Evolutionary conservation across 2,329 filamentous ascomycete species (phyloP).

Genomic region (Cordyceps cicadae): DNA sequence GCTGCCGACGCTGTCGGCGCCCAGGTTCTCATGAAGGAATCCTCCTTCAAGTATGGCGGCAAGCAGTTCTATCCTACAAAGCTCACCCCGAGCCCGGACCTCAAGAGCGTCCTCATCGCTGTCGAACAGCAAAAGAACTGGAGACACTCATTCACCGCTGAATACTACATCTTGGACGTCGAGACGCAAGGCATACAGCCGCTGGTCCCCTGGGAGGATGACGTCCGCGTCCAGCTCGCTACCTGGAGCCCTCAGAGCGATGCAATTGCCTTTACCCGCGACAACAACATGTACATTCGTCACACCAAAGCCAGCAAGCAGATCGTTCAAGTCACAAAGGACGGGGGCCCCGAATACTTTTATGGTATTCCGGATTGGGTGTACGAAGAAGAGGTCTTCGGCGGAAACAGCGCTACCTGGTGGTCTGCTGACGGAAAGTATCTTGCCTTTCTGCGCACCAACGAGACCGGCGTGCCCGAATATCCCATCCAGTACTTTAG

Average conservation of each 20-base stretch:
- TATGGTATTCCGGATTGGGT: conserved; percentile 98
- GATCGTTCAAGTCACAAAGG: conserved; percentile 68
- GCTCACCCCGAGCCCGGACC: conserved; percentile 69
- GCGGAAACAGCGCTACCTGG: conserved; percentile 78
- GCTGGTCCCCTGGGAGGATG: conserved; percentile 59
- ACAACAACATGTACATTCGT: conserved; percentile 86
- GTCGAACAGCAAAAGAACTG: conserved; percentile 69
- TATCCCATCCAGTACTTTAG: conserved; percentile 93
- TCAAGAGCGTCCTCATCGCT: conserved; percentile 78
- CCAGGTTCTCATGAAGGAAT: conserved; percentile 63
- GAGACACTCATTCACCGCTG: conserved; percentile 79
- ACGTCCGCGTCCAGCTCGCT: conserved; percentile 69
- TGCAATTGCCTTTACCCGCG: conserved; percentile 76
- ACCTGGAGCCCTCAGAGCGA: conserved; percentile 84
- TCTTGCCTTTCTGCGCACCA: conserved; percentile 84
- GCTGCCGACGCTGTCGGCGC: conserved; percentile 24
- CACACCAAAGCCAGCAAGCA: conserved; percentile 44
- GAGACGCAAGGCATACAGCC: conserved; percentile 68
- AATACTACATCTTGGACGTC: conserved; percentile 91
- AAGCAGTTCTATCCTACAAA: conserved; percentile 47
- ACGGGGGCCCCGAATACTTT: conserved; percentile 83
- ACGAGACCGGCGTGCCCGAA: conserved; percentile 84
- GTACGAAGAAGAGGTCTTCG: conserved; percentile 64
- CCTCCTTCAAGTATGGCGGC: conserved; percentile 52
- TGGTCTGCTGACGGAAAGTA: conserved; percentile 88